Evolutionary conservation across 2,329 filamentous ascomycete species (phyloP).

Genomic region (Penicillium verrucosum): DNA sequence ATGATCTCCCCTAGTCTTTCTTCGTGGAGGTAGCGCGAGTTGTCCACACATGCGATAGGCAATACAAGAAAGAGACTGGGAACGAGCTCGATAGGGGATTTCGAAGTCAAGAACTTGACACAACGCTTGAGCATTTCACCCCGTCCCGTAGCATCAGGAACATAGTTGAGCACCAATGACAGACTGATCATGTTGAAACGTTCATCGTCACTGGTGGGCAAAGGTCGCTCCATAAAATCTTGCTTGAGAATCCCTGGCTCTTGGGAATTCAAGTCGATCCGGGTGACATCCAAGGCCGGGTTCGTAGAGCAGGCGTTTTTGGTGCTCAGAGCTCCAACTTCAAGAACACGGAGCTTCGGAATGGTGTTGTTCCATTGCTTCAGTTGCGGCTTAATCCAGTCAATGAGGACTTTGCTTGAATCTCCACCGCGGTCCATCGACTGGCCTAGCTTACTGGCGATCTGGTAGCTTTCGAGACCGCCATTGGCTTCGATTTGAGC

Average conservation of each 20-base stretch:
- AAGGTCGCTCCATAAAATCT: constrained; percentile 86
- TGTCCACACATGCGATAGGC: constrained; percentile 80
- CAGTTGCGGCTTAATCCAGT: constrained; percentile 51
- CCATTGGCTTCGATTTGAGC: constrained; percentile 55
- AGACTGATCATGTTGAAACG: constrained; percentile 87
- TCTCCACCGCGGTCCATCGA: constrained; percentile 61
- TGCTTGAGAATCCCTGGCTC: constrained; percentile 73
- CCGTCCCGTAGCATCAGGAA: constrained; percentile 69
- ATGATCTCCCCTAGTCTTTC: constrained; percentile 68
- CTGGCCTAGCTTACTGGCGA: constrained; percentile 62
- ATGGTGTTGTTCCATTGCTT: constrained; percentile 19
- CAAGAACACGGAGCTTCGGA: constrained; percentile 64
- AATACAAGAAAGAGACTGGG: constrained; percentile 79
- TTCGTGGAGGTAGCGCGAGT: constrained; percentile 85
- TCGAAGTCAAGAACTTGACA: constrained; percentile 61
- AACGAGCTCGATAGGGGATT: constrained; percentile 29
- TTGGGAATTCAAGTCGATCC: constrained; percentile 90
- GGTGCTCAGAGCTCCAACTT: constrained; percentile 83
- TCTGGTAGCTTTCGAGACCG: constrained; percentile 59
- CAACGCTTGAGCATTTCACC: constrained; percentile 84
- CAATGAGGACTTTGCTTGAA: constrained; percentile 57
- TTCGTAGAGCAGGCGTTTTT: constrained; percentile 79
- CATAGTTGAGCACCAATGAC: constrained; percentile 91
- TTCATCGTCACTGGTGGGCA: constrained; percentile 60
- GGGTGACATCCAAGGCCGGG: constrained; percentile 66